Percentiles rank a stretch among this genome's conserved stretches.
Evolutionary conservation across 2,329 filamentous ascomycete genomes (phyloP).

Genomic region (Fusarium setosum): DNA sequence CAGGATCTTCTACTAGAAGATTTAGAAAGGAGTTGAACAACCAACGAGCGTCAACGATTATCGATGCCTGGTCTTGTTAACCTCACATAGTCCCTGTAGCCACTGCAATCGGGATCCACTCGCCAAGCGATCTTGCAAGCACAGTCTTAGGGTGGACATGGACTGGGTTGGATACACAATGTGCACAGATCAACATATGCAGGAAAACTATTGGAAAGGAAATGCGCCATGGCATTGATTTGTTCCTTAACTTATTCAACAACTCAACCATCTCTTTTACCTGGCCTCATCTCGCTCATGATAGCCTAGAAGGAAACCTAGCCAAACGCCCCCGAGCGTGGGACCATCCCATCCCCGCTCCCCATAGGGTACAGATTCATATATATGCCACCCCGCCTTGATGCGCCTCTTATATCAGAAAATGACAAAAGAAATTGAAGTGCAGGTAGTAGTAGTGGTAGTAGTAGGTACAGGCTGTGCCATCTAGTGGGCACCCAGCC

Average conservation of each 20-base stretch:
- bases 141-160: background rate
- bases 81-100: background rate
- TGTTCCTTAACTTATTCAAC: slow-evolving; percentile 37
- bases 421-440: slow-evolving; percentile 37
- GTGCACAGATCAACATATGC: background rate
- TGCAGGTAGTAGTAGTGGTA: slow-evolving; percentile 41
- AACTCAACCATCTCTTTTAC: slow-evolving; percentile 38
- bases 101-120: background rate
- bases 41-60: too few relatives aligned
- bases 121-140: background rate
- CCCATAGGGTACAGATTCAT: slow-evolving; percentile 37
- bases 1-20: background rate
- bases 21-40: too few relatives aligned
- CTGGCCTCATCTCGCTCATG: slow-evolving; percentile 41
- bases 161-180: background rate
- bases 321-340: slow-evolving; percentile 42
- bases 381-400: slow-evolving; percentile 35
- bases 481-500: slow-evolving; percentile 25
- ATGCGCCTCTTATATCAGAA: slow-evolving; percentile 44
- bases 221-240: slow-evolving; percentile 40
- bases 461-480: slow-evolving; percentile 43
- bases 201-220: slow-evolving; percentile 20
- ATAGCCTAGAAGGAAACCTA: slow-evolving; percentile 37
- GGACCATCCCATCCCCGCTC: slow-evolving; percentile 33
- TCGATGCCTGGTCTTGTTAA: background rate